Conservation (phyloP, 768 basidiomycete species). For the Lyophyllum semitale region DNA sequence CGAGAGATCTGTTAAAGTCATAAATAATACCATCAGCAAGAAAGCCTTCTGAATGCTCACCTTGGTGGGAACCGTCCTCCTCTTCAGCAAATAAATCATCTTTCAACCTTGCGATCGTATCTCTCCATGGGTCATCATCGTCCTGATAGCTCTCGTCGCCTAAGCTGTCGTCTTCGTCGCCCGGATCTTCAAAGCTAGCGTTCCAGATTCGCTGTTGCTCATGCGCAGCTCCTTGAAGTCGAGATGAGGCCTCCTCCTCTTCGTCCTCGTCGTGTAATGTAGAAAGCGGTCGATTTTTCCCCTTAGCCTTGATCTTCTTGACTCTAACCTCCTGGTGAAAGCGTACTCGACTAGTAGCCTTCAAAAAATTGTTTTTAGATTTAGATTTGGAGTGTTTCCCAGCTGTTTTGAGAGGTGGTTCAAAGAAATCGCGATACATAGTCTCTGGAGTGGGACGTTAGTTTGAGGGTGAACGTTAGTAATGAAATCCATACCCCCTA, state of each 20-base stretch:
- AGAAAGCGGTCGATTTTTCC: slow-evolving; percentile 61
- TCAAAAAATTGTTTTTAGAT: slow-evolving; percentile 19
- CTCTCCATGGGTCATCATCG: slow-evolving; percentile 29
- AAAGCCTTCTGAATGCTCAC: slow-evolving; percentile 21
- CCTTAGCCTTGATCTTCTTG: slow-evolving; percentile 75
- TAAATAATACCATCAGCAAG: slow-evolving; percentile 3
- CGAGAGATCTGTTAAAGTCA: slow-evolving; percentile 54
- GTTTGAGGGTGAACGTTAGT: slow-evolving; percentile 1
- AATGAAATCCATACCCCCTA: slow-evolving; percentile 36
- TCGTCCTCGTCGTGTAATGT: slow-evolving; percentile 43
- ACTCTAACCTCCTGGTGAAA: slow-evolving; percentile 83
- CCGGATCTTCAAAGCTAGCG: slow-evolving; percentile 24
- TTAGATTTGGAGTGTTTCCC: slow-evolving; percentile 17
- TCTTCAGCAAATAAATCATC: slow-evolving; percentile 81
- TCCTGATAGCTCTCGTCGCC: slow-evolving; percentile 26
- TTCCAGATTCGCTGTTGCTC: slow-evolving; percentile 22
- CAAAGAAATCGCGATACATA: slow-evolving; percentile 83
- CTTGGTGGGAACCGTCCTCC: slow-evolving; percentile 43
- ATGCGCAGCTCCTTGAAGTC: not conserved
- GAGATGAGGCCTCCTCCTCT: slow-evolving; percentile 28
- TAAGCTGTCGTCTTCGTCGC: slow-evolving; percentile 33
- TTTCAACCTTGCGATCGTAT: slow-evolving; percentile 70
- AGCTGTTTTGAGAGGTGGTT: slow-evolving; percentile 44
- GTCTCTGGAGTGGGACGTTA: slow-evolving; percentile 42
- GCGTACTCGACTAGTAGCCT: slow-evolving; percentile 54